Conservation (phyloP, 1,284 basidiomycete species). For the Cutaneotrichosporon sp. region DNA sequence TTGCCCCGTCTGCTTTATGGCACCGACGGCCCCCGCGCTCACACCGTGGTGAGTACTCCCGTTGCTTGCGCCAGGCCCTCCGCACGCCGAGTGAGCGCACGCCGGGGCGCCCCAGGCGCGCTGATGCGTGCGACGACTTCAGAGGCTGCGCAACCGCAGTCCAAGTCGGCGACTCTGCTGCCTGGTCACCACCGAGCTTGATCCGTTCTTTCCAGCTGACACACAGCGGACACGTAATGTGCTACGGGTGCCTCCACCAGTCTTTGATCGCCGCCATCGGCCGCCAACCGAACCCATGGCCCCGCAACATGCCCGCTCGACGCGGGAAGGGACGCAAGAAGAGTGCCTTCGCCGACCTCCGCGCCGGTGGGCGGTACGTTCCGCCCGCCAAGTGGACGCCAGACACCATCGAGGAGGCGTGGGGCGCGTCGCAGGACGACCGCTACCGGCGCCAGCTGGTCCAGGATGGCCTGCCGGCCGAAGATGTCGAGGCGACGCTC, state of each 20-base stretch:
- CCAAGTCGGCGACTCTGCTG: too few species aligned
- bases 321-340: conserved; percentile 12
- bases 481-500: conserved; percentile 22
- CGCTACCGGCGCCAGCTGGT: conserved; percentile 2
- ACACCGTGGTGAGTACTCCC: conserved; percentile 40
- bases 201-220: conserved; percentile 11
- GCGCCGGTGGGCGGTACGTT: neutral
- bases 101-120: too few species aligned
- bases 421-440: conserved; percentile 8
- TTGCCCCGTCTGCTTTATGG: conserved; percentile 47
- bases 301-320: conserved; percentile 2
- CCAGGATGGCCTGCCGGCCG: conserved; percentile 10
- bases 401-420: conserved; percentile 25
- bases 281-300: conserved; percentile 39
- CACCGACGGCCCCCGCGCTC: conserved; percentile 38
- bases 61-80: neutral
- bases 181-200: too few species aligned
- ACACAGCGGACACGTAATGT: conserved; percentile 48
- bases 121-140: too few species aligned
- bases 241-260: conserved; percentile 42
- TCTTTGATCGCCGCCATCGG: conserved; percentile 43
- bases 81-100: too few species aligned
- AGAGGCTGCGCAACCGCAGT: too few species aligned
- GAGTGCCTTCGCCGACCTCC: conserved; percentile 6
- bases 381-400: conserved; percentile 35